phyloP scores from a whole-genome alignment of 768 basidiomycete species.

The Amanita pseudoporphyria region DNA sequence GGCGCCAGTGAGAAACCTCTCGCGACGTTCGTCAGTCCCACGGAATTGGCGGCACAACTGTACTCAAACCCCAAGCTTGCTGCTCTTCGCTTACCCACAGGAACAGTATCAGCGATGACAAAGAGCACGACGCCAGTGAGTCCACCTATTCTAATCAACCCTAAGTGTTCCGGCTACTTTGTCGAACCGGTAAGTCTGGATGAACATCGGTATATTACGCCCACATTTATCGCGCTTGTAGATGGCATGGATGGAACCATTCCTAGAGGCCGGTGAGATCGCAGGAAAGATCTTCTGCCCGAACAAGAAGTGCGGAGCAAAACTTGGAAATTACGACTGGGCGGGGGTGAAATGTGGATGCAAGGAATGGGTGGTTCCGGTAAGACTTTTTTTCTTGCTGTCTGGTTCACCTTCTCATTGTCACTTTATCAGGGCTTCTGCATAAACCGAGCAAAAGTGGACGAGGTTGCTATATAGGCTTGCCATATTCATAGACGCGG shows the following conservation, averaged over 20 bases:
- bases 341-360: conserved; percentile 89
- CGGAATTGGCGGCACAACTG: conserved; percentile 33
- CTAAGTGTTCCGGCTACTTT: conserved; percentile 94
- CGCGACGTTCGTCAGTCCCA: conserved; percentile 24
- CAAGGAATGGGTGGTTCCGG: conserved; percentile 87
- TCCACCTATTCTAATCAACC: conserved; percentile 62
- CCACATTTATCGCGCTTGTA: conserved; percentile 16
- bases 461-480: conserved; percentile 34
- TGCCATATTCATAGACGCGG: not conserved
- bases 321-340: conserved; percentile 97
- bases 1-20: conserved; percentile 11
- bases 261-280: conserved; percentile 64
- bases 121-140: conserved; percentile 28
- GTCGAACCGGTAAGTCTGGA: conserved; percentile 73
- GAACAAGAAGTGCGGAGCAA: conserved; percentile 81
- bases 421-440: conserved; percentile 47
- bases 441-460: conserved; percentile 59
- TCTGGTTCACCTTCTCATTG: not conserved
- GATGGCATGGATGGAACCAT: conserved; percentile 96
- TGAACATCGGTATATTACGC: not conserved
- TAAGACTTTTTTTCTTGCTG: conserved; percentile 27
- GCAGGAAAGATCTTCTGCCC: conserved; percentile 90
- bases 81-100: conserved; percentile 21
- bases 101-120: conserved; percentile 5
- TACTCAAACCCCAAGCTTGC: conserved; percentile 33